These are phyloP conservation scores for Fusarium sp. DNA, from an alignment of 2,329 filamentous ascomycete species.

Conservation along the genomic window DNA sequence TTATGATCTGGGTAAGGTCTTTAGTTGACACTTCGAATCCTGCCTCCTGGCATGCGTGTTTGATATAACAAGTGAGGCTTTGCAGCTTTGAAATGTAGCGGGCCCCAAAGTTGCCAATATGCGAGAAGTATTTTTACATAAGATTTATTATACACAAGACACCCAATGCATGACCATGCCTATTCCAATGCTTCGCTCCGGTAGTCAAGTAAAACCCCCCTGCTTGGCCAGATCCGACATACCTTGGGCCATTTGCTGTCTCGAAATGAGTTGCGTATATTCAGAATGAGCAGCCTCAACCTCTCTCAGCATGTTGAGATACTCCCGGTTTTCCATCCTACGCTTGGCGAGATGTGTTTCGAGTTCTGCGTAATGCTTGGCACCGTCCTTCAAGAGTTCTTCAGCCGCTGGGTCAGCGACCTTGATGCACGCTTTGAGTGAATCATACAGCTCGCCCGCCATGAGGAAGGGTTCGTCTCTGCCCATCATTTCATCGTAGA, in stretches of 20 bases:
- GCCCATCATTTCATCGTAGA: slow-evolving; percentile 69
- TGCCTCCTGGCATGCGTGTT: too few relatives aligned
- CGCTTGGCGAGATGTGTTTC: slow-evolving; percentile 29
- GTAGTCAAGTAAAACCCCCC: background rate
- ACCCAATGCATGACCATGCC: background rate
- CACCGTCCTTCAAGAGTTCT: background rate
- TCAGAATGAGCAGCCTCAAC: slow-evolving; percentile 47
- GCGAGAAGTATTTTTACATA: slow-evolving; percentile 29
- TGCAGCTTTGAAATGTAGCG: too few relatives aligned
- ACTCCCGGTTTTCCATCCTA: slow-evolving; percentile 51
- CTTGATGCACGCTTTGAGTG: slow-evolving; percentile 67
- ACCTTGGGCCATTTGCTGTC: slow-evolving; percentile 8
- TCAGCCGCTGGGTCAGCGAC: slow-evolving; percentile 66
- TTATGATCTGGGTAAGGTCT: too few relatives aligned
- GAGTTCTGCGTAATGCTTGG: background rate
- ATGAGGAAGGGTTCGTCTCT: slow-evolving; percentile 66
- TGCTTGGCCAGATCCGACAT: background rate
- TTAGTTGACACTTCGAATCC: too few relatives aligned
- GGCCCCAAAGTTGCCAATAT: background rate
- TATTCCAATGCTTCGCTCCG: background rate
- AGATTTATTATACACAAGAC: slow-evolving; percentile 23
- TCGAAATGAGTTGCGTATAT: slow-evolving; percentile 15
- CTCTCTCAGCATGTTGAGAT: slow-evolving; percentile 51
- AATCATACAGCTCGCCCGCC: slow-evolving; percentile 58
- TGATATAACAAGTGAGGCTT: too few relatives aligned